These are phyloP conservation scores for Trypanosoma conorhini DNA, from an alignment of 208 protist genomes.

Conservation along the genomic window DNA sequence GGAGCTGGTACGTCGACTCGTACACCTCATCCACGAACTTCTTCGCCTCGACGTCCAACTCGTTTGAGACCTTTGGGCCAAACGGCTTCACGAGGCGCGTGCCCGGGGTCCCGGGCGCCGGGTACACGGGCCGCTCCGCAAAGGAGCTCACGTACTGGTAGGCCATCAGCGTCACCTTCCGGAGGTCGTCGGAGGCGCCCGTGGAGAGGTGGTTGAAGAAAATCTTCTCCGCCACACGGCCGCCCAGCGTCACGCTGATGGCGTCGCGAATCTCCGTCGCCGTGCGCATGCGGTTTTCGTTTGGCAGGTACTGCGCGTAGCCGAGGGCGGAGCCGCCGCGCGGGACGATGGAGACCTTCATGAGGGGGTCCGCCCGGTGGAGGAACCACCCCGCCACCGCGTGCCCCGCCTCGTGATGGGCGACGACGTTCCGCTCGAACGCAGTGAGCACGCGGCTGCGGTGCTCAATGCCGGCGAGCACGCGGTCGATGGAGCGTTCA, in stretches of 20 bases:
- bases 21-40: conserved; percentile 83
- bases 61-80: conserved; percentile 69
- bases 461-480: conserved; percentile 96
- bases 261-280: conserved; percentile 92
- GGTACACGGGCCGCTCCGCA: conserved; percentile 65
- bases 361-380: conserved; percentile 95
- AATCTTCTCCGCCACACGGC: conserved; percentile 91
- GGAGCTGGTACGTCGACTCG: conserved; percentile 58
- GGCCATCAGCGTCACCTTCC: conserved; percentile 95
- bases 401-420: conserved; percentile 99
- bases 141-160: conserved; percentile 91
- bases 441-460: conserved; percentile 77
- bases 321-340: conserved; percentile 94
- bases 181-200: conserved; percentile 95
- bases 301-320: conserved; percentile 98
- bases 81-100: conserved; percentile 90
- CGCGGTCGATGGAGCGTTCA: conserved; percentile 95
- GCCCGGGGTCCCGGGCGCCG: conserved; percentile 52
- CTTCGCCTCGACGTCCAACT: conserved; percentile 91
- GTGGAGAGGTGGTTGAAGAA: conserved; percentile 95
- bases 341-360: conserved; percentile 99
- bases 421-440: conserved; percentile 94
- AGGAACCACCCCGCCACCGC: conserved; percentile 98
- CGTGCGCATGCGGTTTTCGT: conserved; percentile 92
- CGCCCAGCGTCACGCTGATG: conserved; percentile 96